Conservation (phyloP, 2,329 filamentous ascomycete species). For the Fusarium burgessii region DNA sequence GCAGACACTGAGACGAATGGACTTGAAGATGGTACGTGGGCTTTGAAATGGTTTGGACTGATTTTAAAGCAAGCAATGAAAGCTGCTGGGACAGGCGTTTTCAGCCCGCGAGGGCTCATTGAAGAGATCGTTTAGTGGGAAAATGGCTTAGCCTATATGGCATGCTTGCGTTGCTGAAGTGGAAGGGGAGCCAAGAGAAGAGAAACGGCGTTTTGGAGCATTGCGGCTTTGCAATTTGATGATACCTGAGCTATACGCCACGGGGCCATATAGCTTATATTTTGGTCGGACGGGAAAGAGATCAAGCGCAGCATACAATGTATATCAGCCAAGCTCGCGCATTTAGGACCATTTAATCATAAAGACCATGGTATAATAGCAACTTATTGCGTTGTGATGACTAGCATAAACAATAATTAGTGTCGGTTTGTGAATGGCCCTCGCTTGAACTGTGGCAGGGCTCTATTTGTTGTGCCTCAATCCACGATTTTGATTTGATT, state of each 20-base stretch:
- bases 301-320: slow-evolving; percentile 3
- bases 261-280: slow-evolving; percentile 35
- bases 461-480: not conserved
- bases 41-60: slow-evolving; percentile 21
- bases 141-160: slow-evolving; percentile 4
- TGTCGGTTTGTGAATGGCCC: not conserved
- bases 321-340: not conserved
- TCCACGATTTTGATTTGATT: not conserved
- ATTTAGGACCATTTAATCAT: slow-evolving; percentile 7
- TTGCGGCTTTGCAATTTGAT: slow-evolving; percentile 38
- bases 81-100: slow-evolving; percentile 25
- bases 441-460: not conserved
- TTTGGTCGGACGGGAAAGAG: slow-evolving; percentile 20
- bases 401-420: not conserved
- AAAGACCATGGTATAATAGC: not conserved
- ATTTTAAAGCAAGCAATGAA: slow-evolving; percentile 25
- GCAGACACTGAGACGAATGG: slow-evolving; percentile 19
- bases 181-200: slow-evolving; percentile 17
- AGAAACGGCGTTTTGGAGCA: slow-evolving; percentile 41
- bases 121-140: slow-evolving; percentile 20
- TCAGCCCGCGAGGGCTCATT: slow-evolving; percentile 9
- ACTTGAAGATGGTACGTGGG: slow-evolving; percentile 15
- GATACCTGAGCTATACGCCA: slow-evolving; percentile 46
- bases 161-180: slow-evolving; percentile 6
- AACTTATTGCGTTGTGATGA: not conserved